Evolutionary conservation across 2,329 filamentous ascomycete genomes (phyloP), one percentile per base, ranked within the genome.

Genomic region (Cercospora zeae-maydis): DNA sequence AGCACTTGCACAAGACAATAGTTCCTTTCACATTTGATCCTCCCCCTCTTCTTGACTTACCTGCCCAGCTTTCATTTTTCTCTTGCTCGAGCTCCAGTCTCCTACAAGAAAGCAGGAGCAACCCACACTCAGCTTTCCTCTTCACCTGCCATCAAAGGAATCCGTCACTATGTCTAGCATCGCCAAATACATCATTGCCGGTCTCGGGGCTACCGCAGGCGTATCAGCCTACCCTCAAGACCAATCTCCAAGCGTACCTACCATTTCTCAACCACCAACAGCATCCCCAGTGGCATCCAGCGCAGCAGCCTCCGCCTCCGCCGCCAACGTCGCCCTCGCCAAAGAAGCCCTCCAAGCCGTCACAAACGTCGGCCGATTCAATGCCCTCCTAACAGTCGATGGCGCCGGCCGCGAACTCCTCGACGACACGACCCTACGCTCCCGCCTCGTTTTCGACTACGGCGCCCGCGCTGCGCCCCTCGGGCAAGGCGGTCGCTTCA

Each of bases 391-490:
- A 1, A 64, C 64, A 10, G 57, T 66, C 45, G 49, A 66, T 24
- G 59, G 59, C 19, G 55, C 30, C n/a, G 62, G 64, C 39, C 45
- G 58, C 34, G 37, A 62, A 42, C 59, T 64, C 31, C 59, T 64
- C 47, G 19, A 37, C 11, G 42, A 58, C 2, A 53, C 54, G 34
- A 21, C 54, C 16, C 56, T 66, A 42, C 33, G 57, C n/a, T 33
- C 63, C 16, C 64, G 64, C 30, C 34, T 58, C 39, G 64, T 66
- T n/a, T 66, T 66, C 59, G 64, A 66, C 56, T 66, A 64, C 45
- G 59, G 52, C 31, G 59, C 59, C n/a, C 42, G 42, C 6, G 62
- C 62, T 11, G 42, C 45, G 14, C 39, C 54, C 1, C 57, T 60
- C 16, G 62, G 59, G 6, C 30, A 62, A n/a, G 62, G 62, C 14